Evolutionary conservation across 257 asterid species (phyloP).

Genomic region (Henckelia pumila): DNA sequence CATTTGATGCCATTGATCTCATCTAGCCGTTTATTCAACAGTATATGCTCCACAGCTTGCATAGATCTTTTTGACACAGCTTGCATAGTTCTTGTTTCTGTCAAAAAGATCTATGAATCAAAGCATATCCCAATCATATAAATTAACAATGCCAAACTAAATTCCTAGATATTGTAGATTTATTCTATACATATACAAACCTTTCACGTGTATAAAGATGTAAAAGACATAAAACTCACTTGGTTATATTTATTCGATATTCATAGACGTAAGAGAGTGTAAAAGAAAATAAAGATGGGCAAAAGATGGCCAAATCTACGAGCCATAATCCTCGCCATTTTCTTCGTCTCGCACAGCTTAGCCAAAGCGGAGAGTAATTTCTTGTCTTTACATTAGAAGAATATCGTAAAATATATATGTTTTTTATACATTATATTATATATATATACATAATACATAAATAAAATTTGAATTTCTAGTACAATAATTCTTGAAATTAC

Average conservation of each 20-base stretch:
- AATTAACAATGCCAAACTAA: neutral
- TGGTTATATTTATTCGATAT: too few species aligned
- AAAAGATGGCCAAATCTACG: slow-evolving; percentile 11
- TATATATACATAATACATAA: too few species aligned
- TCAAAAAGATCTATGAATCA: slow-evolving; percentile 30
- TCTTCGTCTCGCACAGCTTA: slow-evolving; percentile 15
- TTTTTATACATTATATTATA: too few species aligned
- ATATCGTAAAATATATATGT: too few species aligned
- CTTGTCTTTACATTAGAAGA: too few species aligned
- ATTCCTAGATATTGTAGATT: slow-evolving; percentile 23
- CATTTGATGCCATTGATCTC: too few species aligned
- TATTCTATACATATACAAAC: slow-evolving; percentile 1
- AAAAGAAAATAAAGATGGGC: slow-evolving; percentile 28
- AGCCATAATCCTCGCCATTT: slow-evolving; percentile 22
- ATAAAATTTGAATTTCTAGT: too few species aligned
- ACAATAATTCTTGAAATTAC: too few species aligned
- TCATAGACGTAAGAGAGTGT: neutral
- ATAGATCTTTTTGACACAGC: too few species aligned
- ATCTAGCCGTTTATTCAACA: too few species aligned
- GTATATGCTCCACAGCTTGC: neutral
- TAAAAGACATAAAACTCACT: too few species aligned
- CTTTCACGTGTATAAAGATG: too few species aligned
- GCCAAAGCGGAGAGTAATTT: slow-evolving; percentile 48
- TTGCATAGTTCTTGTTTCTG: slow-evolving; percentile 39
- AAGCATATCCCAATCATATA: slow-evolving; percentile 33